Base-by-base conservation (phyloP, 2,329 filamentous ascomycete species). In the Neonectria coccinea region DNA sequence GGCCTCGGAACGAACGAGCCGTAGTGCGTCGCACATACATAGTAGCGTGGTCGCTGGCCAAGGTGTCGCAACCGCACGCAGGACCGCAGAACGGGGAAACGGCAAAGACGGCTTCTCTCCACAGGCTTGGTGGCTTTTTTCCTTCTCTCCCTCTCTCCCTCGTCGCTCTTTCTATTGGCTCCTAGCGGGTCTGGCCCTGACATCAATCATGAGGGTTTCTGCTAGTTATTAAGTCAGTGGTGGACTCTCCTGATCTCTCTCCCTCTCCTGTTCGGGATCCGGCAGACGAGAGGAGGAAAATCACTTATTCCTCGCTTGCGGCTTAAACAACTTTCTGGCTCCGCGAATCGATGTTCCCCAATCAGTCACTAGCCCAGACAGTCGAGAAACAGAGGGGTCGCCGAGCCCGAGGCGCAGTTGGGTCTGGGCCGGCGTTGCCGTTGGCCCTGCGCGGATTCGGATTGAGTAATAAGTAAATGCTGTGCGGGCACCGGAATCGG, bases 1-100 rank as follows among this genome's bases (percentile, higher is more conserved):
- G 59, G 65, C 54, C 64, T 73, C 70, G 70, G 70, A 73, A 73
- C 65, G 59, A 66, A 59, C 58, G 64, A 73, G 70, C 70, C 70
- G 70, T 70, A 70, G 65, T 64, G 61, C 61, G 61, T 64, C 52
- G 56, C 61, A 64, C 56, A 51, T 64, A 25, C 25, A 25, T 25
- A 25, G 25, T 25, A 64, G 56, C 61, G 61, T 59, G 56, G 55
- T 59, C 51, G 44, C 36, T 33, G 33, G 33, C 18, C 33, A 25
- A 41, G 51, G 22, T 48, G 29, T 25, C 41, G 25, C 55, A 33
- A 20, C 36, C 22, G 31, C 39, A 29, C 22, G 31, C 39, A 29
- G 50, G 41, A 50, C 25, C 44, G 55, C 45, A 62, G 57, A 56
- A 42, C 9, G 39, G 39, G 59, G 42, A 39, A 54, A 70, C 70